phyloP scores from a whole-genome alignment of 2,329 filamentous ascomycete genomes.

The Cladophialophora bantiana region DNA sequence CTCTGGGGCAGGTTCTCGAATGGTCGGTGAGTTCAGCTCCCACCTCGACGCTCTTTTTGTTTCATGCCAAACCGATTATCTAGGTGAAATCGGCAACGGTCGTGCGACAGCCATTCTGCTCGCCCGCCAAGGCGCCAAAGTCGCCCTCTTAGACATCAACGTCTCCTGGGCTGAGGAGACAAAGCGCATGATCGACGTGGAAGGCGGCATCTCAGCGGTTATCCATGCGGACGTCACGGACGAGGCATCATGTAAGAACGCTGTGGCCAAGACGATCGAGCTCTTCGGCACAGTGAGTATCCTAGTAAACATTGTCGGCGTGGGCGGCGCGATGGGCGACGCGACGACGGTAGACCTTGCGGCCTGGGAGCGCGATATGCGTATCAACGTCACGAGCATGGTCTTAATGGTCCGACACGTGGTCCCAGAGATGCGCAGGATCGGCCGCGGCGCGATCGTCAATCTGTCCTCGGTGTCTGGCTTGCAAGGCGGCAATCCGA shows the following conservation, averaged over 20 bases:
- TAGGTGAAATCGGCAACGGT: constrained; percentile 24
- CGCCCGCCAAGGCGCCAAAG: constrained; percentile 24
- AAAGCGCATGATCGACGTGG: constrained; percentile 21
- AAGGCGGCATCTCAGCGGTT: constrained; percentile 8
- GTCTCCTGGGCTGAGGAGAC: constrained; percentile 18
- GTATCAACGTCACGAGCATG: constrained; percentile 49
- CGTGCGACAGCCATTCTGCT: constrained; percentile 26
- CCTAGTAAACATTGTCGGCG: constrained; percentile 43
- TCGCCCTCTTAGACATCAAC: constrained; percentile 20
- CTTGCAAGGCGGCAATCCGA: constrained; percentile 42
- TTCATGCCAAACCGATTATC: background rate
- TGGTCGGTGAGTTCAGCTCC: constrained; percentile 8
- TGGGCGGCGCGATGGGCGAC: constrained; percentile 46
- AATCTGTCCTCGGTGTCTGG: constrained; percentile 49
- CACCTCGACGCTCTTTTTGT: background rate
- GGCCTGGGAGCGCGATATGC: constrained; percentile 45
- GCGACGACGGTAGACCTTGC: constrained; percentile 43
- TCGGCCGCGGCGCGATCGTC: constrained; percentile 47
- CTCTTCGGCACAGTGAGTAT: constrained; percentile 24
- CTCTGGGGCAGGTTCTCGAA: constrained; percentile 17
- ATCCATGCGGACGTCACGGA: constrained; percentile 22
- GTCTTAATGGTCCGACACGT: constrained; percentile 45
- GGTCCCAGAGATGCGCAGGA: constrained; percentile 47
- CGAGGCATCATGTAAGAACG: constrained; percentile 11
- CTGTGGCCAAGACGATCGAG: constrained; percentile 18